Evolutionary conservation across 352 stramenopile species (phyloP).

Genomic region (Peronospora belbahrii): DNA sequence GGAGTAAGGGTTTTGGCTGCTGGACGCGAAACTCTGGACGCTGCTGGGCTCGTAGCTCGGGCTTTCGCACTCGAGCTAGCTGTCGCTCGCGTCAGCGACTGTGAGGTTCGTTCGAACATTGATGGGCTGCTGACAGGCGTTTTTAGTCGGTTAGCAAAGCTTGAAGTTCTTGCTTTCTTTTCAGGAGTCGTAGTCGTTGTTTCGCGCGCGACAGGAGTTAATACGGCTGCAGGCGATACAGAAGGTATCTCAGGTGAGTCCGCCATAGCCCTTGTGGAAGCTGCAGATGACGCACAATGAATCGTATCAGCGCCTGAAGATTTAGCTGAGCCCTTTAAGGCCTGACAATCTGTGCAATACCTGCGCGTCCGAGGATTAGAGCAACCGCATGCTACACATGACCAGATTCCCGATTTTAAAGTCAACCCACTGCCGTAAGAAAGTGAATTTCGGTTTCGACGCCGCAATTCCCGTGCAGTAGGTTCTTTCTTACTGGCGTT

Average conservation of each 20-base stretch:
- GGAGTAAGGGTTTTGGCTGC: conserved; percentile 6
- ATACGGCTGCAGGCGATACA: not conserved
- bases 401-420: conserved; percentile 42
- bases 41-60: conserved; percentile 14
- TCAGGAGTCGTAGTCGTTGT: conserved; percentile 6
- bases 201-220: not conserved
- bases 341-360: conserved; percentile 41
- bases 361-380: conserved; percentile 40
- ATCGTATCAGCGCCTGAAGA: conserved; percentile 9
- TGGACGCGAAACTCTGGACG: conserved; percentile 9
- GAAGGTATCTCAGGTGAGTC: conserved; percentile 10
- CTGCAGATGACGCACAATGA: conserved; percentile 3
- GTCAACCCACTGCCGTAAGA: conserved; percentile 20
- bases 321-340: conserved; percentile 19
- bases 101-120: conserved; percentile 6
- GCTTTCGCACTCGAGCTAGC: conserved; percentile 25
- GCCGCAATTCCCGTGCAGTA: conserved; percentile 24
- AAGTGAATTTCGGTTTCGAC: conserved; percentile 17
- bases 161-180: conserved; percentile 5
- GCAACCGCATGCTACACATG: conserved; percentile 43
- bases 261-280: conserved; percentile 5
- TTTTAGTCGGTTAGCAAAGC: conserved; percentile 10
- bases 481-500: conserved; percentile 6
- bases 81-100: conserved; percentile 19
- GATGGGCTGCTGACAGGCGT: conserved; percentile 10